Conservation (phyloP, 805 yeast genomes). For the Kodamaea hsintzibuensis region DNA sequence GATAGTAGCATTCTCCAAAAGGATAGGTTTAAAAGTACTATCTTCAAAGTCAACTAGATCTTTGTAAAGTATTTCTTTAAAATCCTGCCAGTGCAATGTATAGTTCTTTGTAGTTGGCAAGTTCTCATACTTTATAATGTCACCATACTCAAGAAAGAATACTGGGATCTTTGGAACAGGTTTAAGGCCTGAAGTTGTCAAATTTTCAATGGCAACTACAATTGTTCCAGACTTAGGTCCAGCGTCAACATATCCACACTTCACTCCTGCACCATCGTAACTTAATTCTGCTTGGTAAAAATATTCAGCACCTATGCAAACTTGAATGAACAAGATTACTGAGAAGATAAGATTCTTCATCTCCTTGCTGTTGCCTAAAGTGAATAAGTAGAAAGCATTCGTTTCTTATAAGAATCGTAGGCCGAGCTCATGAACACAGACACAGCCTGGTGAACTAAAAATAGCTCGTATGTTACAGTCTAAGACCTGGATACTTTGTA, state of each 20-base stretch:
- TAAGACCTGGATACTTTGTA: no score
- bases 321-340: background rate
- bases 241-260: background rate
- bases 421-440: no score
- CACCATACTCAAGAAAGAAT: conserved; percentile 23
- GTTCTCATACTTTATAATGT: conserved; percentile 20
- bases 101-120: conserved; percentile 19
- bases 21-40: conserved; percentile 11
- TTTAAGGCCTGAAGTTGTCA: background rate
- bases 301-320: background rate
- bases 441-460: no score
- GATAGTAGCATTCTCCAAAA: background rate
- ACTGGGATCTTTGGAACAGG: conserved; percentile 20
- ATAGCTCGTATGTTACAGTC: no score
- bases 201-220: background rate
- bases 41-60: conserved; percentile 15
- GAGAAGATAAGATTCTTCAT: background rate
- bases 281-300: background rate
- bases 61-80: conserved; percentile 11
- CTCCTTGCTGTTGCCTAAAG: background rate
- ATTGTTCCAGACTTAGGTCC: background rate
- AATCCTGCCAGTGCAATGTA: background rate
- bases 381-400: no score
- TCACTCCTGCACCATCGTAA: background rate
- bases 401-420: no score